Evolutionary conservation across 1,284 basidiomycete species (phyloP), one percentile per base, ranked within the genome.

Genomic region (Trichosporon ovoides): DNA sequence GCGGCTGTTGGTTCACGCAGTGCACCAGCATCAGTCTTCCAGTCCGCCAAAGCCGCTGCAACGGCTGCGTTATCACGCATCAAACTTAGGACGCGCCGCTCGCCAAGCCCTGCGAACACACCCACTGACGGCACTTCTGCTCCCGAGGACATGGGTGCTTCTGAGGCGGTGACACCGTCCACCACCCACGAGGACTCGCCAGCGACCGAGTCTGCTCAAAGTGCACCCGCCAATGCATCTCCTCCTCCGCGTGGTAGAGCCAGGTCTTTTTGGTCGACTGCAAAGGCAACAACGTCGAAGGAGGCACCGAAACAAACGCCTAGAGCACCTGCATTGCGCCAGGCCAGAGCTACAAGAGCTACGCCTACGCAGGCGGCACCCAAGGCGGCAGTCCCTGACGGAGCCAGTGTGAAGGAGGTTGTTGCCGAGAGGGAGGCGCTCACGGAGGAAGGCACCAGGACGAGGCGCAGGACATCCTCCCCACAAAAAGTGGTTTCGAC

Each of bases 1-100:
- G 24, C 38, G 7, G 55, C 55, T 4, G 13, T 52, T 28, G 57
- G 57, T 2, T 9, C 38, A 0, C 24, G 31, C 11, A 36, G 31
- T 7, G 38, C 22, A 5, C 22, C 43, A 6, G 43, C 43, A 14
- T 48, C 43, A 13, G 43, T 57, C 7, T 55, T 52, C 2, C 53
- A 55, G 37, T 56, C 58, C 3, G 38, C 59, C 16, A 59, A 62
- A 34, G 51, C 24, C 22, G 57, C 55, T n/a, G 35, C 53, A 3
- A 37, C 54, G 1, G 43, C 22, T 10, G 46, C 38, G 13, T 18
- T 56, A 4, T n/a, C 58, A 2, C 61, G 61, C 7, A 63, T 48
- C 43, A 48, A 48, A 16, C n/a, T 48, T 7, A 28, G 43, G 24
- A 28, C 43, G 10, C 22, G 43, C 14, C 43, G 9, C 7, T 48